Conservation (phyloP, 2,329 filamentous ascomycete species). For the Pseudofabraea citricarpa region DNA sequence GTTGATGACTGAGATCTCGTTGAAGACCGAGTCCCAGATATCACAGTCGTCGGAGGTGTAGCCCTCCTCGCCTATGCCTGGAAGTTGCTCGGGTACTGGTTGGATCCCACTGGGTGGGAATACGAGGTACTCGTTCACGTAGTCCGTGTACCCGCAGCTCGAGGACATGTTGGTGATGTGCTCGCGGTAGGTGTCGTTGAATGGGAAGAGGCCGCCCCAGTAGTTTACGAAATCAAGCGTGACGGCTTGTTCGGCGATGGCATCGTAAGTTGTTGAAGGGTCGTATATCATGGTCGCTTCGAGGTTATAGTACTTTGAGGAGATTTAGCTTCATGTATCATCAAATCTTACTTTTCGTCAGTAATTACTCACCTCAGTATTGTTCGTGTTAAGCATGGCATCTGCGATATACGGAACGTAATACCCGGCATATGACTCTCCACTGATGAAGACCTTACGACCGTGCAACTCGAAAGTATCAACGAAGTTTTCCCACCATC, state of each 20-base stretch:
- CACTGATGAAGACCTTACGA: constrained; percentile 58
- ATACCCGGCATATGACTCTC: constrained; percentile 56
- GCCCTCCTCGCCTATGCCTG: constrained; percentile 37
- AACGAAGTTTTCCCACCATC: constrained; percentile 60
- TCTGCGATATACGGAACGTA: constrained; percentile 42
- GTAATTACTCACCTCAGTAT: constrained; percentile 33
- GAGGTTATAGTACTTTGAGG: constrained; percentile 55
- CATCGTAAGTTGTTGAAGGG: constrained; percentile 53
- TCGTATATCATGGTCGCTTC: constrained; percentile 70
- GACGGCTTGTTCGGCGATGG: constrained; percentile 40
- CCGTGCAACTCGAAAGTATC: constrained; percentile 50
- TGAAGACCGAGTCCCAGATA: constrained; percentile 50
- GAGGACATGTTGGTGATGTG: constrained; percentile 47
- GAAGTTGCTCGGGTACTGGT: constrained; percentile 45
- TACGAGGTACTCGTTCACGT: constrained; percentile 53
- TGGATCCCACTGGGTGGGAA: constrained; percentile 60
- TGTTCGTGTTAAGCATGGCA: constrained; percentile 40
- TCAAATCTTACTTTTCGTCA: not conserved
- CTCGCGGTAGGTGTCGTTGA: constrained; percentile 55
- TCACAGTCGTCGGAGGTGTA: constrained; percentile 44
- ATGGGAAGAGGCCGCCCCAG: constrained; percentile 53
- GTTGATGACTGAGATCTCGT: constrained; percentile 54
- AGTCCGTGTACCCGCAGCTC: constrained; percentile 58
- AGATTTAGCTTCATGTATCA: constrained; percentile 28
- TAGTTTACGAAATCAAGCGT: constrained; percentile 56